Evolutionary conservation across 1,284 basidiomycete genomes (phyloP).

Genomic region (Microstroma glucosiphilum): DNA sequence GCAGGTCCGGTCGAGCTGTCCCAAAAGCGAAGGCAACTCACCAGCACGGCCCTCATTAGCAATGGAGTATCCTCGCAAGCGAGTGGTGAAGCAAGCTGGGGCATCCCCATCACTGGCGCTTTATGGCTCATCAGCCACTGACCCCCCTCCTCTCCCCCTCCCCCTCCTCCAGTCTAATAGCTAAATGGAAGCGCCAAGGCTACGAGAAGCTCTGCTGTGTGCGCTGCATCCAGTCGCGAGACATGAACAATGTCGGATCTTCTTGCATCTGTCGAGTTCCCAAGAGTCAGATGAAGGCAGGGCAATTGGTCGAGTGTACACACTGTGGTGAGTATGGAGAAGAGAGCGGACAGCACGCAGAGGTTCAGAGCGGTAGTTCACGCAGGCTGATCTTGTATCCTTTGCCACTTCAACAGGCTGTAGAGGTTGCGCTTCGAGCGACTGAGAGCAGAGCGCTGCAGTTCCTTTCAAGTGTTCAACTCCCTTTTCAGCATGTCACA

Average conservation of each 20-base stretch:
- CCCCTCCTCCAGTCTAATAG: slow-evolving; percentile 67
- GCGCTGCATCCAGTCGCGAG: slow-evolving; percentile 90
- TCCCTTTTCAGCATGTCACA: too few relatives aligned
- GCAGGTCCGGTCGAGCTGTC: too few relatives aligned
- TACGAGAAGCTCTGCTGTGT: slow-evolving; percentile 98
- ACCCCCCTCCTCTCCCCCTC: background rate
- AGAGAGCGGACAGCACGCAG: background rate
- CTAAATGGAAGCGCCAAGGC: slow-evolving; percentile 98
- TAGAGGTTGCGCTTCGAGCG: slow-evolving; percentile 3
- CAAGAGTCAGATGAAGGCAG: slow-evolving; percentile 80
- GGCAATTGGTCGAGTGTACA: slow-evolving; percentile 91
- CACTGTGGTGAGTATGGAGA: slow-evolving; percentile 59
- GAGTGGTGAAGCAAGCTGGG: too few relatives aligned
- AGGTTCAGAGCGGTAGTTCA: background rate
- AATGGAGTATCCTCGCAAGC: too few relatives aligned
- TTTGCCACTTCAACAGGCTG: background rate
- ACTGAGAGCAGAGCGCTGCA: slow-evolving; percentile 3
- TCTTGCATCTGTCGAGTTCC: slow-evolving; percentile 97
- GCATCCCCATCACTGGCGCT: too few relatives aligned
- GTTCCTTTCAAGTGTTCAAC: too few relatives aligned
- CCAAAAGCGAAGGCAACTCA: too few relatives aligned
- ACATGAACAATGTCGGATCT: slow-evolving; percentile 99
- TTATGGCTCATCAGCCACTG: background rate
- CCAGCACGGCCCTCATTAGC: too few relatives aligned
- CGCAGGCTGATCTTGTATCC: background rate